phyloP scores from a whole-genome alignment of 257 asterid species.

The Sherardia arvensis region DNA sequence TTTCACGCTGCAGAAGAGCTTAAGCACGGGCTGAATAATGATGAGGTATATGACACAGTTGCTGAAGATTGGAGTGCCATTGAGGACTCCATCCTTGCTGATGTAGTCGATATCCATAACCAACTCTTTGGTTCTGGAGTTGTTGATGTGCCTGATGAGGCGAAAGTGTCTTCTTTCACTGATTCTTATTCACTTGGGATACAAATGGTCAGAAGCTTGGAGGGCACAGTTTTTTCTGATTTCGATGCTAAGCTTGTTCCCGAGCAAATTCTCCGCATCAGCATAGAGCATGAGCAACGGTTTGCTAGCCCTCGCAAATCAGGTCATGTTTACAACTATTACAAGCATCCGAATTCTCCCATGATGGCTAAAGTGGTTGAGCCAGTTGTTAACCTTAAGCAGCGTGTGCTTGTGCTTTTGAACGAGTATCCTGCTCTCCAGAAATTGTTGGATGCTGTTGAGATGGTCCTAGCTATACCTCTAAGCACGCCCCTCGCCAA shows the following conservation, averaged over 20 bases:
- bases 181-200: slow-evolving; percentile 62
- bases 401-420: slow-evolving; percentile 35
- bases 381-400: slow-evolving; percentile 51
- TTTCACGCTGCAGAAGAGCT: slow-evolving; percentile 45
- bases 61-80: slow-evolving; percentile 56
- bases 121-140: slow-evolving; percentile 78
- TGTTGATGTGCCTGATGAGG: slow-evolving; percentile 48
- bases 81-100: slow-evolving; percentile 48
- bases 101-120: slow-evolving; percentile 54
- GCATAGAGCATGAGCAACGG: slow-evolving; percentile 69
- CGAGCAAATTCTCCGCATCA: slow-evolving; percentile 71
- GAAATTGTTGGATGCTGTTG: slow-evolving; percentile 56
- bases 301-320: slow-evolving; percentile 33
- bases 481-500: slow-evolving; percentile 77
- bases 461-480: slow-evolving; percentile 77
- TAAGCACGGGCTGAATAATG: slow-evolving; percentile 40
- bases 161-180: slow-evolving; percentile 45
- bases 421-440: slow-evolving; percentile 62
- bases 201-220: slow-evolving; percentile 42
- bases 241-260: slow-evolving; percentile 77
- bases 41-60: slow-evolving; percentile 35
- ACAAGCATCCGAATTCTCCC: slow-evolving; percentile 71
- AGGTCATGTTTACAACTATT: slow-evolving; percentile 52
- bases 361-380: slow-evolving; percentile 72
- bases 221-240: slow-evolving; percentile 46